These are phyloP conservation scores for Lactarius vividus DNA, from an alignment of 768 basidiomycete genomes.

Conservation along the genomic window DNA sequence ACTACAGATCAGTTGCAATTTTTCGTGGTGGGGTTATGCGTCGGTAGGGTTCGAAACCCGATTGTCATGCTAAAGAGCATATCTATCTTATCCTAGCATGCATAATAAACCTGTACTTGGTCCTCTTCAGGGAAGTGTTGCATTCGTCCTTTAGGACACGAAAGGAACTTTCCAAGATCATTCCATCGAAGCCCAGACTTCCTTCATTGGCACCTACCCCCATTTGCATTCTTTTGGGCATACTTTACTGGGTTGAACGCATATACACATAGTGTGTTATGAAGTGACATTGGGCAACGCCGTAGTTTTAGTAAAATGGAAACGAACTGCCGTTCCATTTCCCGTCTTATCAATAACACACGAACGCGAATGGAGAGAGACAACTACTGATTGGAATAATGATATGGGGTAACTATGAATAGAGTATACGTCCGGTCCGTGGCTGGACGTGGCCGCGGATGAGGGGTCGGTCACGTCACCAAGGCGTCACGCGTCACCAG, in stretches of 20 bases:
- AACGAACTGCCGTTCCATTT: background rate
- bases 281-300: background rate
- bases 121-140: background rate
- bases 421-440: too few relatives aligned
- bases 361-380: constrained; percentile 1
- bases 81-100: background rate
- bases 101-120: background rate
- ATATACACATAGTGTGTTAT: background rate
- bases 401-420: constrained; percentile 2
- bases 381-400: constrained; percentile 11
- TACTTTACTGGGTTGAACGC: background rate
- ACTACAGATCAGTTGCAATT: background rate
- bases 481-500: too few relatives aligned
- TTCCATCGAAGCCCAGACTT: background rate
- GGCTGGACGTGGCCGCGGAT: too few relatives aligned
- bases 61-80: background rate
- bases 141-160: background rate
- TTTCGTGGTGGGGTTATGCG: background rate
- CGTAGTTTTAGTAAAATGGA: background rate
- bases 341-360: background rate
- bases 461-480: too few relatives aligned
- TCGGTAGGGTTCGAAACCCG: background rate
- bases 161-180: background rate
- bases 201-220: background rate
- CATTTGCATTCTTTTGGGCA: background rate